These are phyloP conservation scores for Pseudoneurospora amorphoporcata DNA, from an alignment of 495 filamentous ascomycete genomes.

Conservation along the genomic window DNA sequence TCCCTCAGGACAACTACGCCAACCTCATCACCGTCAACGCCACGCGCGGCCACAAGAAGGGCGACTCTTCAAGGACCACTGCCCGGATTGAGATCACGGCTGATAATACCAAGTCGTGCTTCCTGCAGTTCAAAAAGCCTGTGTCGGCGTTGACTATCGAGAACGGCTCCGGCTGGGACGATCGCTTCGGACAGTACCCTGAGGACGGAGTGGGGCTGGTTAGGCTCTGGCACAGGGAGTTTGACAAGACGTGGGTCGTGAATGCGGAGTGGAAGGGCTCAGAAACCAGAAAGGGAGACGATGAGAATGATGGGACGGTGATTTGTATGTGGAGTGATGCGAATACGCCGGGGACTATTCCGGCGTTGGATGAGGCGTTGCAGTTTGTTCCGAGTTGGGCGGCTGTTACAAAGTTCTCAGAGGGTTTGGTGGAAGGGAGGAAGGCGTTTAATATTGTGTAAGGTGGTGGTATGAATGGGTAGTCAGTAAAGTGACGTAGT, in stretches of 20 bases:
- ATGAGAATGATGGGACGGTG: slow-evolving; percentile 53
- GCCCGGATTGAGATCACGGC: slow-evolving; percentile 18
- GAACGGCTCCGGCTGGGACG: slow-evolving; percentile 39
- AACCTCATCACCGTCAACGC: slow-evolving; percentile 16
- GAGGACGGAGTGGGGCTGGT: slow-evolving; percentile 28
- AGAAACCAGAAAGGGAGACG: slow-evolving; percentile 8
- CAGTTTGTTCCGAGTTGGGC: slow-evolving; percentile 72
- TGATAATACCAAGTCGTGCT: slow-evolving; percentile 25
- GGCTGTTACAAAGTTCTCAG: slow-evolving; percentile 58
- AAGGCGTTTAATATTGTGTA: slow-evolving; percentile 28
- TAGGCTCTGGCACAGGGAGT: slow-evolving; percentile 50
- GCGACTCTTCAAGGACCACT: neutral
- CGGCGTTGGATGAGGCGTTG: slow-evolving; percentile 73
- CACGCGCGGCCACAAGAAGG: slow-evolving; percentile 7
- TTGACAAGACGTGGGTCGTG: slow-evolving; percentile 66
- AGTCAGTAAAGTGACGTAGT: neutral
- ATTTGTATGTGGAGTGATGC: slow-evolving; percentile 85
- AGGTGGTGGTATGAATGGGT: neutral
- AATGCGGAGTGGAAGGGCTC: slow-evolving; percentile 55
- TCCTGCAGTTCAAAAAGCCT: slow-evolving; percentile 20
- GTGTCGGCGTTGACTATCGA: slow-evolving; percentile 17
- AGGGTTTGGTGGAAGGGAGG: slow-evolving; percentile 72
- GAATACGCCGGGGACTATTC: slow-evolving; percentile 60
- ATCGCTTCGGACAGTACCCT: slow-evolving; percentile 64
- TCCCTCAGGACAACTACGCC: slow-evolving; percentile 8